A percentile compares a stretch with the other conserved stretches of the same genome.
Evolutionary conservation across 495 filamentous ascomycete genomes (phyloP).

Genomic region (Sabuloglossum arenarium): DNA sequence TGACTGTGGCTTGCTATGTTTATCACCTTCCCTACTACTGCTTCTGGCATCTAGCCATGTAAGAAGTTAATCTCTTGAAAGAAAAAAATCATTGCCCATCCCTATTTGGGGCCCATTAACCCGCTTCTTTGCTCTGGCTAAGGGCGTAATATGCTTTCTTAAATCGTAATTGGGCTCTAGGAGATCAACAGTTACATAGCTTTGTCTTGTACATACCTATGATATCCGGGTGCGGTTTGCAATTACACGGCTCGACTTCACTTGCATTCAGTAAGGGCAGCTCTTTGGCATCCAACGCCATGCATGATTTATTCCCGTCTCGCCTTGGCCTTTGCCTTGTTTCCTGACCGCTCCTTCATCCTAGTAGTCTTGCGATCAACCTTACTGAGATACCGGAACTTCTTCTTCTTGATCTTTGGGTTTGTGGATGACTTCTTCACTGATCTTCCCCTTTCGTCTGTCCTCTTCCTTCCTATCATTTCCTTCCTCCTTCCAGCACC

Average conservation of each 20-base stretch:
- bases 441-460: conserved; percentile 12
- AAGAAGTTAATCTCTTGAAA: neutral
- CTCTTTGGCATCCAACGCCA: neutral
- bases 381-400: conserved; percentile 84
- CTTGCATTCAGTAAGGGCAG: too few species aligned
- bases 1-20: neutral
- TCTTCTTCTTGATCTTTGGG: conserved; percentile 60
- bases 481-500: conserved; percentile 16
- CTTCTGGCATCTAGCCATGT: neutral
- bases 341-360: conserved; percentile 46
- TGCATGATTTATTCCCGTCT: conserved; percentile 14
- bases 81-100: neutral
- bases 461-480: conserved; percentile 11
- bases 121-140: neutral
- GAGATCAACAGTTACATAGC: too few species aligned
- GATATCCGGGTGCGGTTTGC: too few species aligned
- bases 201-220: too few species aligned
- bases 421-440: conserved; percentile 34
- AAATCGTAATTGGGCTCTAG: too few species aligned
- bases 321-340: conserved; percentile 25
- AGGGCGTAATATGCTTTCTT: neutral
- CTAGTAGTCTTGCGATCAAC: conserved; percentile 45
- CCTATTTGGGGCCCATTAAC: neutral
- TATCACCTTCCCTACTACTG: neutral
- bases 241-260: too few species aligned